These are phyloP conservation scores for Hypoxylon rickii DNA, from an alignment of 495 filamentous ascomycete species.

Conservation along the genomic window DNA sequence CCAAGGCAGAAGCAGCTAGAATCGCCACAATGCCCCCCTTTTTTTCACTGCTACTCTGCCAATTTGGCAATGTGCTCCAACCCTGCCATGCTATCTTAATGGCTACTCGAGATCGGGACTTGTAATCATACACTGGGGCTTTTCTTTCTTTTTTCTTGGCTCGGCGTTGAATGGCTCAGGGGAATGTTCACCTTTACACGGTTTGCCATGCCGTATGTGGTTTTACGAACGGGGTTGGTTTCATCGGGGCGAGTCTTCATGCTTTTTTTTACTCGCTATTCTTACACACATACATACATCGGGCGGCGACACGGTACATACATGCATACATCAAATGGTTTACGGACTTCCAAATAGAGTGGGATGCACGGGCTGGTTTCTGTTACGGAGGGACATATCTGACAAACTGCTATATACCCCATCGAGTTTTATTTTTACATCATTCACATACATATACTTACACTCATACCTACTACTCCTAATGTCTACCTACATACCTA, in stretches of 20 bases:
- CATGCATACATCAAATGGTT: too few species aligned
- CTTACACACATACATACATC: conserved; percentile 17
- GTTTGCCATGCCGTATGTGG: too few species aligned
- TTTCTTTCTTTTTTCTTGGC: conserved; percentile 29
- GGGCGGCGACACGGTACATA: conserved; percentile 24
- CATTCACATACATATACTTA: neutral
- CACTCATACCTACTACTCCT: neutral
- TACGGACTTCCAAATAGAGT: conserved; percentile 8
- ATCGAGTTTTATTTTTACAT: conserved; percentile 11
- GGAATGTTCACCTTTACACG: conserved; percentile 22
- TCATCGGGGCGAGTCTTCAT: conserved; percentile 10
- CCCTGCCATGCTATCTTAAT: too few species aligned
- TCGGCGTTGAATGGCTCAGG: conserved; percentile 29
- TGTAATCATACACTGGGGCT: too few species aligned
- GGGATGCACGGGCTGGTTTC: conserved; percentile 8
- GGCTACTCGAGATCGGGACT: too few species aligned
- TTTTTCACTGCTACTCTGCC: conserved; percentile 25
- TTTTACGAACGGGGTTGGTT: conserved; percentile 10
- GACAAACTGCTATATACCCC: conserved; percentile 34
- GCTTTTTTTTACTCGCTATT: too few species aligned
- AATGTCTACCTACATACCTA: neutral
- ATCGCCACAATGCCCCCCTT: conserved; percentile 15
- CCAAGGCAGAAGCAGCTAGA: conserved; percentile 32
- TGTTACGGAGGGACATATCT: conserved; percentile 19
- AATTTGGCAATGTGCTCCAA: conserved; percentile 18